These are phyloP conservation scores for Cylindricascospora bacillispora DNA, from an alignment of 1,139 yeast genomes.

Conservation along the genomic window DNA sequence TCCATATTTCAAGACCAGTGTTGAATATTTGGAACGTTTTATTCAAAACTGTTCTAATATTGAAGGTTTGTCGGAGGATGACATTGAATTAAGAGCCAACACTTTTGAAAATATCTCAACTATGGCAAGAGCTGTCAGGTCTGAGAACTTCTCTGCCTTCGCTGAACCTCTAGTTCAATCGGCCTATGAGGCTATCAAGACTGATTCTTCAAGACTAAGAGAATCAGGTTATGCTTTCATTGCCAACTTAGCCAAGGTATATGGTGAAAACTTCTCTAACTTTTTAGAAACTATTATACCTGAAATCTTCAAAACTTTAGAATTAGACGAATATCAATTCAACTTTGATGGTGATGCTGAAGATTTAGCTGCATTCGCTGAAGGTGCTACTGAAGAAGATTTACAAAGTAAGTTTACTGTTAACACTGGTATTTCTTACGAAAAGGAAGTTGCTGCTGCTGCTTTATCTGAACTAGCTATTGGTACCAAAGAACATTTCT, in stretches of 20 bases:
- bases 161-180: constrained; percentile 87
- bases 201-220: constrained; percentile 75
- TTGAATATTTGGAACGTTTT: constrained; percentile 70
- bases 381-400: constrained; percentile 35
- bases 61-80: constrained; percentile 67
- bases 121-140: constrained; percentile 94
- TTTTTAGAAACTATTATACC: constrained; percentile 77
- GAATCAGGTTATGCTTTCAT: constrained; percentile 94
- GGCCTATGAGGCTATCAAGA: constrained; percentile 66
- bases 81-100: constrained; percentile 75
- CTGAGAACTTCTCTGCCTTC: constrained; percentile 70
- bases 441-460: constrained; percentile 93
- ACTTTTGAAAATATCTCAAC: constrained; percentile 90
- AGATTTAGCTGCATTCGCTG: constrained; percentile 26
- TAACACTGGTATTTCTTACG: constrained; percentile 90
- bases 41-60: constrained; percentile 51
- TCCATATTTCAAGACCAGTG: constrained; percentile 76
- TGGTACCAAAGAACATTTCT: constrained; percentile 73
- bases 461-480: constrained; percentile 81
- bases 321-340: constrained; percentile 64
- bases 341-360: constrained; percentile 31
- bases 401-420: constrained; percentile 64
- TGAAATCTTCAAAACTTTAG: constrained; percentile 68
- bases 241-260: constrained; percentile 88
- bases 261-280: constrained; percentile 79